Percentiles rank a stretch among this genome's conserved stretches.
phyloP scores from a whole-genome alignment of 2,329 filamentous ascomycete species.

The Aspergillus sp. region DNA sequence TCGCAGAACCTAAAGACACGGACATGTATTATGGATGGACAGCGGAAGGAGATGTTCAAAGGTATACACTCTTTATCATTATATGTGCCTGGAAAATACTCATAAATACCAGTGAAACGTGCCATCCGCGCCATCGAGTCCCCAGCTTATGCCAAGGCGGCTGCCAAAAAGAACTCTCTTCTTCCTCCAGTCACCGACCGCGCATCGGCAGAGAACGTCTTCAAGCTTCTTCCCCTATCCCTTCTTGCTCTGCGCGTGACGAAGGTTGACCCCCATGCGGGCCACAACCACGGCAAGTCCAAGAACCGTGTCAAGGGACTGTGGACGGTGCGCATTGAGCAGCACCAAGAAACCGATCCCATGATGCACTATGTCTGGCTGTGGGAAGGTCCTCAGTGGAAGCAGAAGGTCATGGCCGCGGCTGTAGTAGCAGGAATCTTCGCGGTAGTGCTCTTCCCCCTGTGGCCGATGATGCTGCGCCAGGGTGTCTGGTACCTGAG shows the following conservation, averaged over 20 bases:
- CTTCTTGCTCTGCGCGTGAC: slow-evolving; percentile 87
- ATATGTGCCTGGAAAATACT: background rate
- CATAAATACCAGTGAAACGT: slow-evolving; percentile 72
- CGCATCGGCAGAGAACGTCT: slow-evolving; percentile 84
- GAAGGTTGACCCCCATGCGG: slow-evolving; percentile 77
- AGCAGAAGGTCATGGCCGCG: slow-evolving; percentile 85
- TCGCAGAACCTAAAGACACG: slow-evolving; percentile 82
- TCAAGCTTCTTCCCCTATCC: slow-evolving; percentile 92
- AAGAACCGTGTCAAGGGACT: slow-evolving; percentile 90
- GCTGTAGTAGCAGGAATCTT: slow-evolving; percentile 83
- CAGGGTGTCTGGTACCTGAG: slow-evolving; percentile 96
- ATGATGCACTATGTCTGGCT: slow-evolving; percentile 92
- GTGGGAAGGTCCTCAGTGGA: slow-evolving; percentile 91
- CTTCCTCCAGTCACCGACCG: slow-evolving; percentile 87
- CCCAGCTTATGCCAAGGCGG: slow-evolving; percentile 83
- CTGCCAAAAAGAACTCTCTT: slow-evolving; percentile 79
- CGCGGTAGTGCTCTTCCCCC: slow-evolving; percentile 86
- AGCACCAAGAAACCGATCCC: slow-evolving; percentile 75
- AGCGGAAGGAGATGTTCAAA: slow-evolving; percentile 97
- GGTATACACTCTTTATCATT: slow-evolving; percentile 52
- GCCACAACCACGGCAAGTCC: slow-evolving; percentile 66
- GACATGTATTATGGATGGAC: slow-evolving; percentile 91
- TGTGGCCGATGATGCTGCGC: slow-evolving; percentile 90
- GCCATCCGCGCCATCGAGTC: slow-evolving; percentile 88
- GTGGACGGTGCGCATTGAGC: slow-evolving; percentile 94